Evolutionary conservation across 2,329 filamentous ascomycete genomes (phyloP), one percentile per base, ranked within the genome.

Genomic region (Cytospora chrysosperma): DNA sequence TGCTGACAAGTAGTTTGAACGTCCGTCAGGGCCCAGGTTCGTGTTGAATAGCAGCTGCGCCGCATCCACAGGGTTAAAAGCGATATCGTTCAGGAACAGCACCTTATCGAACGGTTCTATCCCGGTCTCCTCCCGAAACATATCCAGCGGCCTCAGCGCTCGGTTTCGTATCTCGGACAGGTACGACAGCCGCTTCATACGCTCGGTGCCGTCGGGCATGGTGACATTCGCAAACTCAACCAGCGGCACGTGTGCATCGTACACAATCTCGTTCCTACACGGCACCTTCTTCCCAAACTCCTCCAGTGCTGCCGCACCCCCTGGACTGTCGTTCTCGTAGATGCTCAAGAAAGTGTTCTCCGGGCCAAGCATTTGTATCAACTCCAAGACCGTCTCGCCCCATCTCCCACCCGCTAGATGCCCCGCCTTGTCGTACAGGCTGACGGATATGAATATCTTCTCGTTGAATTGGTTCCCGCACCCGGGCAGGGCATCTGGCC

Each of bases 141-240:
- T 77, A 50, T 87, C 81, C 13, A 93, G 78, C 0, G 89, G 89
- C 43, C 80, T 77, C 27, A 93, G 75, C 0, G 88, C 89, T 53
- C 85, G 83, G 72, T 93, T 93, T 56, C 90, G 84, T 56, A 91
- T 86, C 72, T 89, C 85, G 15, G 90, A 88, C 24, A 93, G 79
- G 73, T 88, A 92, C 32, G 87, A 83, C 51, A 93, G 87, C n/a
- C 90, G 83, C 73, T 91, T 91, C 43, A 88, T 79, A n/a, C 86
- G 83, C 49, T 78, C 77, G 47, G 82, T 80, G 0, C 88, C 88
- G 63, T 84, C 85, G 2, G 88, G 87, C 40, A 91, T 77, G 2
- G 78, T 82, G 53, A 90, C 77, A 60, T 83, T 84, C 6, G 84
- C 83, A 1, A 92, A 78, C 1, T 76, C 74, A n/a, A 76, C 74